Evolutionary conservation across 495 filamentous ascomycete species (phyloP), one percentile per base, ranked within the genome.

Genomic region (Astrocystis sublimbata): DNA sequence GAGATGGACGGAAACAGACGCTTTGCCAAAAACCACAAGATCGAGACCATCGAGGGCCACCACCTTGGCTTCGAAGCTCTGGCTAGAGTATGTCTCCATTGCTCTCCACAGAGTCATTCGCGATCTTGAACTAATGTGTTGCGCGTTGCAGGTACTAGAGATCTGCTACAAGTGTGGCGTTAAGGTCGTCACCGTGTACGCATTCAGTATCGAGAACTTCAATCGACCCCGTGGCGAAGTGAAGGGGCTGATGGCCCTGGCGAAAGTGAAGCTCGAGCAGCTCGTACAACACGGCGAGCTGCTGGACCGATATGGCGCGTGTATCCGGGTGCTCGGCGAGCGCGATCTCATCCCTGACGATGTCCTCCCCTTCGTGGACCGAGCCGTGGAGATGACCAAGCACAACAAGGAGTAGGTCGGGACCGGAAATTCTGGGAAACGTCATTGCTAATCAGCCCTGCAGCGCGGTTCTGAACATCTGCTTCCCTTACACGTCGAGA

Each of bases 151-250:
- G 89, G 91, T 98, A 51, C 87, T 98, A 13, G 94, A 98, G 76
- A 90, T 98, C 31, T 98, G 96, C 81, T 98, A 98, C 78, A 94
- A 96, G 70, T 91, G 89, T 60, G 94, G 94, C 17, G 89, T 98
- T 30, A 89, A 92, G 73, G 92, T 96, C 4, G 94, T 98, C 13
- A 97, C 94, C 0, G 90, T 98, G 55, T 98, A 98, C 75, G 94
- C 94, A 4, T 98, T 98, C 81, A 94, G 90, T 68, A 96, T 98
- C 72, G 94, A 98, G 76, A 98, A 98, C 78, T 98, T 97, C 81
- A 96, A 98, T 74, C 86, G 94, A 5, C 93, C 92, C n/a, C 93
- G 92, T 72, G 93, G 96, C 76, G 94, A 98, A 73, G 96, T 98
- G 33, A 92, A 97, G 73, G 92, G 91, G 15, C 78, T 98, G 52